Conservation (phyloP, 768 basidiomycete genomes). For the Gymnopilus dilepis region DNA sequence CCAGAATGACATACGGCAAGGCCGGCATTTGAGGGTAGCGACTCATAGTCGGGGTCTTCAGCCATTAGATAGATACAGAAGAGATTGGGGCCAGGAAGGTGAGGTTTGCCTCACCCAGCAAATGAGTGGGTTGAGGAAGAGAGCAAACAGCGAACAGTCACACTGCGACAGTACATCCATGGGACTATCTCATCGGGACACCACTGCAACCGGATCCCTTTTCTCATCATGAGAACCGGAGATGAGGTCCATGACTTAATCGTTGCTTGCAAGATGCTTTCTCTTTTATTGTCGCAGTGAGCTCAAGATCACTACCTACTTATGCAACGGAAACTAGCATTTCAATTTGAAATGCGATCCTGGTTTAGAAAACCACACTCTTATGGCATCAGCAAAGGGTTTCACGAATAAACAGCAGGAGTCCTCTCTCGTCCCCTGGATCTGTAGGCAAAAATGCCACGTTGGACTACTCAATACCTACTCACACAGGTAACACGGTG, state of each 20-base stretch:
- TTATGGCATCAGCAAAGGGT: too few species aligned
- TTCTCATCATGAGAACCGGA: slow-evolving; percentile 33
- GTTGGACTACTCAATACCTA: neutral
- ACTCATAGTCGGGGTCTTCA: slow-evolving; percentile 55
- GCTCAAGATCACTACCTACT: too few species aligned
- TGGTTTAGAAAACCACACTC: too few species aligned
- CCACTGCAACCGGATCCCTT: slow-evolving; percentile 43
- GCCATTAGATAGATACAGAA: slow-evolving; percentile 32
- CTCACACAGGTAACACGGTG: too few species aligned
- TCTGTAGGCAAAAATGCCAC: neutral
- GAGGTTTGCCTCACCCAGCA: slow-evolving; percentile 44
- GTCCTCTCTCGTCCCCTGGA: neutral
- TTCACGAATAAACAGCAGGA: too few species aligned
- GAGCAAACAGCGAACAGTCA: neutral
- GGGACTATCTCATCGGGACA: slow-evolving; percentile 44
- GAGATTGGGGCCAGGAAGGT: slow-evolving; percentile 13
- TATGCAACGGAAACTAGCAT: too few species aligned
- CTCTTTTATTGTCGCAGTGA: too few species aligned
- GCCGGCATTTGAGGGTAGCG: slow-evolving; percentile 74
- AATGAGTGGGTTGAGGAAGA: slow-evolving; percentile 54
- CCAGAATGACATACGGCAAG: slow-evolving; percentile 58
- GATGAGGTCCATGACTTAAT: neutral
- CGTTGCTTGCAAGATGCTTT: neutral
- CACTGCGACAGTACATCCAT: slow-evolving; percentile 3
- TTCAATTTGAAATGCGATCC: too few species aligned